Conservation (phyloP, 176 grass and related monocot species). For the sorghum (Sorghum bicolor) region Sorghum_bicolor_NCBIv3 NC_012872.2:68809001-68809500, state of each 20-base stretch:
- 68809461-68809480: slow-evolving; percentile 71
- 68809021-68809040: slow-evolving; percentile 83
- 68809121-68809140: slow-evolving; percentile 58
- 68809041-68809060: slow-evolving; percentile 96
- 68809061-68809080: slow-evolving; percentile 99
- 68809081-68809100: slow-evolving; percentile 91
- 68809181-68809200: slow-evolving; percentile 7
- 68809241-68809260: slow-evolving; percentile 23
- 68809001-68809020: slow-evolving; percentile 10
- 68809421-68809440: slow-evolving; percentile 94
- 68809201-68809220: slow-evolving; percentile 9
- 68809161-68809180: background rate
- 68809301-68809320: slow-evolving; percentile 90
- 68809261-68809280: slow-evolving; percentile 27
- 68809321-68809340: slow-evolving; percentile 89
- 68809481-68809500: slow-evolving; percentile 74
- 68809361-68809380: slow-evolving; percentile 89
- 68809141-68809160: slow-evolving; percentile 32
- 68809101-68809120: slow-evolving; percentile 92
- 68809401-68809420: slow-evolving; percentile 87
- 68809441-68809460: slow-evolving; percentile 97
- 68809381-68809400: slow-evolving; percentile 90
- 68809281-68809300: slow-evolving; percentile 91
- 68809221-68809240: background rate
- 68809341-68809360: slow-evolving; percentile 91